Conservation (phyloP, 306 rosid genomes). For the Styphnolobium japonicum region DNA sequence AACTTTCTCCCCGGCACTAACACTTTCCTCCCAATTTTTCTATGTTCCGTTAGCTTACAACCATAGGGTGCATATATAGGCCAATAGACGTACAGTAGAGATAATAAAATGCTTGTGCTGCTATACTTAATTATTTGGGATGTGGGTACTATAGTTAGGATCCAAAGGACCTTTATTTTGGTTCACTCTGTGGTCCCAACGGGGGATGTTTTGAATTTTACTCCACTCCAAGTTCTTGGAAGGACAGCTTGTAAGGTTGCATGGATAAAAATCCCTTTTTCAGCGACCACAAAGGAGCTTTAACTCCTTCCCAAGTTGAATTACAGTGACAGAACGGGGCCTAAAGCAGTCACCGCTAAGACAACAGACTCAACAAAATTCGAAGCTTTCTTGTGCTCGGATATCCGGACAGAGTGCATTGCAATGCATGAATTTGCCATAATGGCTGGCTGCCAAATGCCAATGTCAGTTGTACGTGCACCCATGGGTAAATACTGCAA, state of each 20-base stretch:
- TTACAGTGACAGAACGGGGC: constrained; percentile 41
- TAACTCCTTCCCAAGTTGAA: constrained; percentile 44
- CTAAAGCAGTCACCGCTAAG: constrained; percentile 15
- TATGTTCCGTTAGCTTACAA: not conserved
- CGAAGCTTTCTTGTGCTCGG: constrained; percentile 28
- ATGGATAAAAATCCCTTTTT: constrained; percentile 26
- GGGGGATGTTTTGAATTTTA: constrained; percentile 17
- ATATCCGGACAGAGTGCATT: constrained; percentile 29
- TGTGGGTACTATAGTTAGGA: not conserved
- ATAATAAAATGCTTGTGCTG: not conserved
- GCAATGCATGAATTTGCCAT: constrained; percentile 29
- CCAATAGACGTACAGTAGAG: not conserved
- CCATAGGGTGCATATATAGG: constrained; percentile 11
- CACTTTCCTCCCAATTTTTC: not conserved
- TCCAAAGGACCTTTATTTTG: constrained; percentile 4
- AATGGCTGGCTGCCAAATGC: constrained; percentile 31
- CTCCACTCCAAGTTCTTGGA: constrained; percentile 29
- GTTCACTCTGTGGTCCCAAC: constrained; percentile 23
- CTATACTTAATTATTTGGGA: constrained; percentile 14
- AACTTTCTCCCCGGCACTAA: not conserved
- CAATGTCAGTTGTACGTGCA: constrained; percentile 41
- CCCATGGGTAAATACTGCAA: not conserved
- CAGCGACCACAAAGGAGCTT: constrained; percentile 44
- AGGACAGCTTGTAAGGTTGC: constrained; percentile 24
- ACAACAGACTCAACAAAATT: constrained; percentile 25